These are phyloP conservation scores for Calonectria montana DNA, from an alignment of 2,329 filamentous ascomycete species.

Conservation along the genomic window DNA sequence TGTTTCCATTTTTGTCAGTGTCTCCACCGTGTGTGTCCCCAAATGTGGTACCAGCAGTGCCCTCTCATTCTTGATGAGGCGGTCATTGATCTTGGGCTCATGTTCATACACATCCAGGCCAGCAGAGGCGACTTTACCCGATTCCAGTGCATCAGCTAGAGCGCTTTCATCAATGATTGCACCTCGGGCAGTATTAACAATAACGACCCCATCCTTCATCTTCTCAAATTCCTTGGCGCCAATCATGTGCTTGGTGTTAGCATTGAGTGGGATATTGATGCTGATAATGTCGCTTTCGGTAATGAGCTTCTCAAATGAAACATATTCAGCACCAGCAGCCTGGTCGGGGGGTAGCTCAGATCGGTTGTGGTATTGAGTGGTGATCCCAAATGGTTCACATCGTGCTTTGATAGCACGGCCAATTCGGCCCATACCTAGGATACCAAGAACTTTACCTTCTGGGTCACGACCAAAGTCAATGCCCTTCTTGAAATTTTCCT, in stretches of 20 bases:
- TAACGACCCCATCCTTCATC: constrained; percentile 67
- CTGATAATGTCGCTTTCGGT: constrained; percentile 65
- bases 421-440: constrained; percentile 71
- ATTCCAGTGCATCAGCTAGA: constrained; percentile 63
- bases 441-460: constrained; percentile 70
- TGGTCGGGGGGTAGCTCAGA: constrained; percentile 51
- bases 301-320: constrained; percentile 66
- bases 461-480: constrained; percentile 73
- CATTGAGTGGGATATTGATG: constrained; percentile 63
- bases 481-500: constrained; percentile 68
- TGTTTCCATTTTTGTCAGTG: constrained; percentile 43
- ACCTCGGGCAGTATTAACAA: constrained; percentile 69
- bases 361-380: constrained; percentile 69
- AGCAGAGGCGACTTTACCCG: constrained; percentile 63
- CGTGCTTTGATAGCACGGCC: constrained; percentile 60
- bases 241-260: constrained; percentile 64
- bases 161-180: constrained; percentile 67
- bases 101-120: constrained; percentile 69
- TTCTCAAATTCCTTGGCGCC: constrained; percentile 59
- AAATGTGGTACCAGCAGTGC: constrained; percentile 75
- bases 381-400: constrained; percentile 66
- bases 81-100: constrained; percentile 71
- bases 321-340: constrained; percentile 59
- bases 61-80: constrained; percentile 67
- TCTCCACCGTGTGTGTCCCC: constrained; percentile 73